phyloP scores from a whole-genome alignment of 306 rosid genomes.

The Citrullus mucosospermus region DNA sequence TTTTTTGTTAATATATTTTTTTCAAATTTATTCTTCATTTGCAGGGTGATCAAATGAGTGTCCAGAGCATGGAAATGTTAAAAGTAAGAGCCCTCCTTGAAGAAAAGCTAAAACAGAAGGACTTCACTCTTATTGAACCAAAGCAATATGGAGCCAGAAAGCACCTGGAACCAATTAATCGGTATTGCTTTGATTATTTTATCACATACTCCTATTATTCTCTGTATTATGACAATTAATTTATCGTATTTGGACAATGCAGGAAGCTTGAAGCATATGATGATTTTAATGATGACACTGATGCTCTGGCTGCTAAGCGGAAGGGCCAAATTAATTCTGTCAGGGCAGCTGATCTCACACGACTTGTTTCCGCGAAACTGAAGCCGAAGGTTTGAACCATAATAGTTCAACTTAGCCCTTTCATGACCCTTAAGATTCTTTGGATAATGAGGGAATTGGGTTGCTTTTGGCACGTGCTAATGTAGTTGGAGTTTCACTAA shows the following conservation, averaged over 20 bases:
- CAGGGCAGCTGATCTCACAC: constrained; percentile 28
- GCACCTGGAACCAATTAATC: constrained; percentile 45
- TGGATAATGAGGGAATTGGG: not conserved
- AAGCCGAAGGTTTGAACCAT: constrained; percentile 38
- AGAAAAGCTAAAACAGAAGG: constrained; percentile 66
- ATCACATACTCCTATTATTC: constrained; percentile 7
- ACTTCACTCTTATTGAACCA: constrained; percentile 33
- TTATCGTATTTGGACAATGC: constrained; percentile 16
- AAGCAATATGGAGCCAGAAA: constrained; percentile 33
- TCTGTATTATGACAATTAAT: constrained; percentile 15
- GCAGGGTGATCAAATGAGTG: constrained; percentile 47
- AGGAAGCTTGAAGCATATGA: constrained; percentile 64
- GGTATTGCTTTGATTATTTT: constrained; percentile 30
- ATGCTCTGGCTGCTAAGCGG: constrained; percentile 17
- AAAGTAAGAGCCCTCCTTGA: constrained; percentile 74
- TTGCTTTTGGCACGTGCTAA: not conserved
- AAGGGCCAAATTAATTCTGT: constrained; percentile 20
- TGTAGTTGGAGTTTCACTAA: not conserved
- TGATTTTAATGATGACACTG: constrained; percentile 71
- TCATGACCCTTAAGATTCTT: not conserved
- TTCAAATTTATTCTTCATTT: not conserved
- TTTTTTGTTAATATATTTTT: not conserved
- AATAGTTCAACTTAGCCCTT: not conserved
- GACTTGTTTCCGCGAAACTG: constrained; percentile 20
- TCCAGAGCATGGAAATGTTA: constrained; percentile 67